phyloP scores from a whole-genome alignment of 2,329 filamentous ascomycete genomes.

The Botrytis cinerea region DNA sequence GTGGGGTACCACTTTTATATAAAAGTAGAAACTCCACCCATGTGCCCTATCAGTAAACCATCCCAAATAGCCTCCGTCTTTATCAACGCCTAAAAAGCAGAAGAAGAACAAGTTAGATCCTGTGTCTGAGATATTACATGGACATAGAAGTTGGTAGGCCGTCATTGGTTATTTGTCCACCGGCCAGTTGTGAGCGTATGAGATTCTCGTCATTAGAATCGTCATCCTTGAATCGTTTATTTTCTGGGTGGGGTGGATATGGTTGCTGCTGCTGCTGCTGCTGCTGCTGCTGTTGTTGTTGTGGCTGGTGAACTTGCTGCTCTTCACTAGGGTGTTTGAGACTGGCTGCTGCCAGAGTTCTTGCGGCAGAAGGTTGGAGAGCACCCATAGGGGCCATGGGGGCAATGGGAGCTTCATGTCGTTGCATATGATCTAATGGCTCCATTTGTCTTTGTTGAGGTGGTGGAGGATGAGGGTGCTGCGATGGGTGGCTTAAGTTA shows the following conservation, averaged over 20 bases:
- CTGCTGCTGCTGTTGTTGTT: slow-evolving; percentile 25
- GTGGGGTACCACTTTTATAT: slow-evolving; percentile 16
- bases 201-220: slow-evolving; percentile 56
- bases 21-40: slow-evolving; percentile 17
- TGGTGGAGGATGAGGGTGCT: slow-evolving; percentile 47
- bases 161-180: slow-evolving; percentile 40
- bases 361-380: slow-evolving; percentile 44
- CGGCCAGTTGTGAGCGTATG: slow-evolving; percentile 53
- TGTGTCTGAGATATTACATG: slow-evolving; percentile 30
- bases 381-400: slow-evolving; percentile 43
- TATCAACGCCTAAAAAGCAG: slow-evolving; percentile 23
- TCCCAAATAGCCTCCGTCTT: slow-evolving; percentile 16
- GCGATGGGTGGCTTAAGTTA: slow-evolving; percentile 66
- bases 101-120: slow-evolving; percentile 11
- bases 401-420: slow-evolving; percentile 36
- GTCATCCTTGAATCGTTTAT: slow-evolving; percentile 44
- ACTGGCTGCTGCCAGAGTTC: slow-evolving; percentile 40
- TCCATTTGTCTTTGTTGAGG: slow-evolving; percentile 37
- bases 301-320: slow-evolving; percentile 30
- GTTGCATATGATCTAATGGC: slow-evolving; percentile 31
- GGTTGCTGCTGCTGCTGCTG: slow-evolving; percentile 27
- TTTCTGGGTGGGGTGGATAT: slow-evolving; percentile 16
- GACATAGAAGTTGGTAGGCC: slow-evolving; percentile 32
- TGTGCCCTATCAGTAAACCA: slow-evolving; percentile 8
- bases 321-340: slow-evolving; percentile 38